Percentiles rank a stretch among this genome's conserved stretches.
Conservation (phyloP, 2,329 filamentous ascomycete species). For the Trichoderma sp. region DNA sequence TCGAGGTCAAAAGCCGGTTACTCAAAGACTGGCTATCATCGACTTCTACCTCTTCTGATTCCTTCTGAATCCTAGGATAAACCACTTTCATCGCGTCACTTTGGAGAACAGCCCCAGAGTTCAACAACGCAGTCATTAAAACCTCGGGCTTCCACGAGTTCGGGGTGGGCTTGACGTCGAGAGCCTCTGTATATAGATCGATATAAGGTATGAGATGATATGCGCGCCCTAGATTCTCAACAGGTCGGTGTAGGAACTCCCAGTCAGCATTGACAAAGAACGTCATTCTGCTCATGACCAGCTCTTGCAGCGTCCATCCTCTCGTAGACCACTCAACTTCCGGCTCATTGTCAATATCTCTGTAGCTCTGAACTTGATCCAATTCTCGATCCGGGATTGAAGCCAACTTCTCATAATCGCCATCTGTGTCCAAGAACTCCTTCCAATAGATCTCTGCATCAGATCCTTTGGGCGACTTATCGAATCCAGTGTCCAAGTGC, state of each 20-base stretch:
- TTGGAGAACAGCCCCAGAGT: neutral
- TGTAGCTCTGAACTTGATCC: neutral
- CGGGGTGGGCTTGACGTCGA: neutral
- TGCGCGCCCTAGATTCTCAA: neutral
- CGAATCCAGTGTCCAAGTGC: conserved; percentile 3
- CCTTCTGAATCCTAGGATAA: neutral
- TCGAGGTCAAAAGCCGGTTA: neutral
- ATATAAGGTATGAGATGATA: conserved; percentile 14
- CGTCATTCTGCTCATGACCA: conserved; percentile 11
- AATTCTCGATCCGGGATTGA: neutral
- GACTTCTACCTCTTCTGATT: neutral
- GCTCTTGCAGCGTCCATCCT: conserved; percentile 11
- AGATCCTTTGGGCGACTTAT: neutral
- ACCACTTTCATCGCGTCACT: neutral
- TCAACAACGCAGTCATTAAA: conserved; percentile 7
- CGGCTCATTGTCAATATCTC: neutral
- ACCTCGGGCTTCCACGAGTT: neutral
- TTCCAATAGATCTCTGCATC: conserved; percentile 4
- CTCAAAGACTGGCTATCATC: neutral
- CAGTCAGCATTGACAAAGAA: conserved; percentile 12
- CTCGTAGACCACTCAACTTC: conserved; percentile 13
- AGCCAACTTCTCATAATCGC: conserved; percentile 5
- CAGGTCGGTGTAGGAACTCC: neutral
- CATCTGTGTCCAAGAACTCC: neutral
- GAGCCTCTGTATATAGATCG: neutral